Evolutionary conservation across 1,139 yeast species (phyloP).

Genomic region (Geotrichum fermentans): DNA sequence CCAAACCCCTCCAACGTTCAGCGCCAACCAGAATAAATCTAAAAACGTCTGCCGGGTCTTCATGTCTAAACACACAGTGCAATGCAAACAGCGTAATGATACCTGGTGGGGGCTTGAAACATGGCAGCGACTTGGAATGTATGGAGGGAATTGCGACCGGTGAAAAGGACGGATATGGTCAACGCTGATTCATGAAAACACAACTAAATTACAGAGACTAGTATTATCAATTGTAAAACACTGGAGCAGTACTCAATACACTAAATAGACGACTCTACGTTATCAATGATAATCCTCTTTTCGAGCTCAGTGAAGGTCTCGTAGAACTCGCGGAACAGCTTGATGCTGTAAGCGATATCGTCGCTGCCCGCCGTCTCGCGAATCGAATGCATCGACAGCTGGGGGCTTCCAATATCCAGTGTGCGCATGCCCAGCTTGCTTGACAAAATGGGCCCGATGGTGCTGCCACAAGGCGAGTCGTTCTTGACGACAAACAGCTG

Average conservation of each 20-base stretch:
- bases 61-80: no score
- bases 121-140: conserved; percentile 10
- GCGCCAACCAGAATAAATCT: no score
- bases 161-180: no score
- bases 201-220: not conserved
- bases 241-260: conserved; percentile 35
- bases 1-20: no score
- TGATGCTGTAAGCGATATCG: conserved; percentile 61
- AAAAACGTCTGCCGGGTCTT: no score
- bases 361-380: conserved; percentile 87
- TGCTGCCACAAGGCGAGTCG: conserved; percentile 92
- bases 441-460: conserved; percentile 91
- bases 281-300: conserved; percentile 4
- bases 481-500: conserved; percentile 80
- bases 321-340: conserved; percentile 58
- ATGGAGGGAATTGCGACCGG: not conserved
- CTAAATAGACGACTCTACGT: not conserved
- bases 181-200: not conserved
- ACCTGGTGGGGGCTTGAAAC: conserved; percentile 20
- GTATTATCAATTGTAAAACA: not conserved
- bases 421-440: conserved; percentile 87
- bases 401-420: conserved; percentile 89
- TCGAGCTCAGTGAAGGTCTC: conserved; percentile 2
- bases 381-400: conserved; percentile 90
- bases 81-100: no score